Base-by-base conservation (phyloP, 2,329 filamentous ascomycete species). In the Verticillium nonalfalfae region DNA sequence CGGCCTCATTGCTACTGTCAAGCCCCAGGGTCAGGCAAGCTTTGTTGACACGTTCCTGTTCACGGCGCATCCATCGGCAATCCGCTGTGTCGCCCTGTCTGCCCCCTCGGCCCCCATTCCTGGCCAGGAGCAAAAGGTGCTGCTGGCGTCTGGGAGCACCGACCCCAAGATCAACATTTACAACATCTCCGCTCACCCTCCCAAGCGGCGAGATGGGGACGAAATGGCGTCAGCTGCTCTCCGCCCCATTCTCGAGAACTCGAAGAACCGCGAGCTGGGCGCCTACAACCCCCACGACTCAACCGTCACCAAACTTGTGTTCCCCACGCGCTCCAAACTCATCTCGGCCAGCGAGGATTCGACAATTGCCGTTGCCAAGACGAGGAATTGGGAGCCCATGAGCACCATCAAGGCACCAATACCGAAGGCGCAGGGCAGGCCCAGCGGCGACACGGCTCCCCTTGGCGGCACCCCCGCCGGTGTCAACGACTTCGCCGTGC, bases 101-200 rank as follows among this genome's bases (percentile, higher is more conserved):
- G 89, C 90, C 3, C 81, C 90, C 0, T 90, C 91, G 13, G 83
- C 82, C 18, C 79, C 82, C 1, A 71, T 79, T 61, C 81, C 79
- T 13, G 85, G 81, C 66, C 88, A 89, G 74, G 77, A 79, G n/a
- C 89, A 91, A 72, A 97, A 95, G 73, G 84, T 97, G 58, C 88
- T 95, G 67, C 85, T 99, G 57, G 95, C 95, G 13, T 96, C 90
- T 10, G 95, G 95, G 67, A 90, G 90, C 74, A 96, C 91, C 31
- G 95, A 99, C 75, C 93, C 97, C 77, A 87, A 92, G 65, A 91
- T 99, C 78, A 97, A 99, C 72, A 83, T 99, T 60, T 99, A 97
- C 81, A 92, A 88, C 63, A 80, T 99, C 60, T 96, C 93, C 13
- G 87, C 83, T 33, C 85, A 87, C 67, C 85, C 85, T 60, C 86